phyloP scores from a whole-genome alignment of 805 yeast species.

The Ogataea thermomethanolica region DNA sequence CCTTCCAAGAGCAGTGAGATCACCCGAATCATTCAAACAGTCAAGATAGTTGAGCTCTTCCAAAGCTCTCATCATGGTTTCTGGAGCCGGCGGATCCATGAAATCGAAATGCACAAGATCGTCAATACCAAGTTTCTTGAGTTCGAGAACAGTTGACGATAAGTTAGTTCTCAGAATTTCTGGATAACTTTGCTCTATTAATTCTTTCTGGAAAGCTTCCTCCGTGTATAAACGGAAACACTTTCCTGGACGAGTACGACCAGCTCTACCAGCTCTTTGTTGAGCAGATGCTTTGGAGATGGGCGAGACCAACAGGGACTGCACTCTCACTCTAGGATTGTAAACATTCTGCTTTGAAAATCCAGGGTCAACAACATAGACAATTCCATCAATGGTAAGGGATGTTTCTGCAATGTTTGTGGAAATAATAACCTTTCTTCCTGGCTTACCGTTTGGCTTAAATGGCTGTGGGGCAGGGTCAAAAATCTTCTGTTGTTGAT shows the following conservation, averaged over 20 bases:
- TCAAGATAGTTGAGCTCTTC: conserved; percentile 90
- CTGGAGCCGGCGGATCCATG: conserved; percentile 99
- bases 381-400: conserved; percentile 94
- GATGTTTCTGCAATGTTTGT: conserved; percentile 98
- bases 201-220: conserved; percentile 90
- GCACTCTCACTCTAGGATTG: conserved; percentile 94
- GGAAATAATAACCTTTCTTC: conserved; percentile 87
- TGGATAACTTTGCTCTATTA: conserved; percentile 93
- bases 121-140: conserved; percentile 91
- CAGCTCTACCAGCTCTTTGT: conserved; percentile 99
- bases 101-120: conserved; percentile 97
- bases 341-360: conserved; percentile 95
- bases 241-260: conserved; percentile 98
- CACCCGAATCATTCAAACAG: conserved; percentile 90
- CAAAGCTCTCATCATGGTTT: conserved; percentile 98
- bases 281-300: conserved; percentile 97
- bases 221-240: conserved; percentile 96
- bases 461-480: conserved; percentile 82
- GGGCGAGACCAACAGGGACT: conserved; percentile 89
- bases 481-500: conserved; percentile 90
- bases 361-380: conserved; percentile 96
- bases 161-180: conserved; percentile 90
- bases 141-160: conserved; percentile 85
- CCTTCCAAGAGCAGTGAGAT: conserved; percentile 84
- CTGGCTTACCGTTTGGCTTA: conserved; percentile 79